Base-by-base conservation (phyloP, 2,329 filamentous ascomycete genomes). In the Reticulascus tulasneorum region DNA sequence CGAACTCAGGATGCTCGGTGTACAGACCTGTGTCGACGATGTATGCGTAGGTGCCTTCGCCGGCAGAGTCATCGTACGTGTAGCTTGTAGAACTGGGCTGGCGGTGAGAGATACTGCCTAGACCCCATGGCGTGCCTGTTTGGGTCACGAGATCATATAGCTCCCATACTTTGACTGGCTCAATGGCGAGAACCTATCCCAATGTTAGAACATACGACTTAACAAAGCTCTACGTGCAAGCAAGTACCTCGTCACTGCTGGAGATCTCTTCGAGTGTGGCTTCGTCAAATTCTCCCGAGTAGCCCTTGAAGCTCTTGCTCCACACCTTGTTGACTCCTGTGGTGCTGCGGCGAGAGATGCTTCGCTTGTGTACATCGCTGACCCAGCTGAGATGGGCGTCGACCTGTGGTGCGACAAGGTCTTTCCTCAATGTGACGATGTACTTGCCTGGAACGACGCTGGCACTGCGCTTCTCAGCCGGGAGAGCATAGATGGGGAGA, bases 1-100 rank as follows among this genome's bases (percentile, higher is more conserved):
- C 62, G 24, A 71, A 70, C 23, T 70, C 60, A 29, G 52, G 22
- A 45, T 79, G 73, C 3, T 51, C 40, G 12, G 56, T 62, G 33
- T 62, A 61, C 38, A 79, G 67, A 24, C 75, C 74, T 0, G 69
- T 75, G 49, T 79, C 74, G 35, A 79, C 54, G 29, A 79, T 54
- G 48, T 77, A 79, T 22, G 67, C 58, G 37, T 63, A 76, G 23
- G 55, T 64, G 12, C 53, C 62, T 9, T 49, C 33, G 9, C 68
- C 67, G 11, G 64, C 63, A 12, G 48, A 57, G 6, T 46, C 37
- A 34, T 71, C 61, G 47, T 69, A 70, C 12, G 50, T 44, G 43
- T 71, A 72, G 24, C 13, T 25, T n/a, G n/a, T n/a, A n/a, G n/a
- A n/a, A n/a, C n/a, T n/a, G n/a, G n/a, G n/a, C 5, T 7, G 21